phyloP scores from a whole-genome alignment of 495 filamentous ascomycete genomes.

The Hypoxylon cercidicola region DNA sequence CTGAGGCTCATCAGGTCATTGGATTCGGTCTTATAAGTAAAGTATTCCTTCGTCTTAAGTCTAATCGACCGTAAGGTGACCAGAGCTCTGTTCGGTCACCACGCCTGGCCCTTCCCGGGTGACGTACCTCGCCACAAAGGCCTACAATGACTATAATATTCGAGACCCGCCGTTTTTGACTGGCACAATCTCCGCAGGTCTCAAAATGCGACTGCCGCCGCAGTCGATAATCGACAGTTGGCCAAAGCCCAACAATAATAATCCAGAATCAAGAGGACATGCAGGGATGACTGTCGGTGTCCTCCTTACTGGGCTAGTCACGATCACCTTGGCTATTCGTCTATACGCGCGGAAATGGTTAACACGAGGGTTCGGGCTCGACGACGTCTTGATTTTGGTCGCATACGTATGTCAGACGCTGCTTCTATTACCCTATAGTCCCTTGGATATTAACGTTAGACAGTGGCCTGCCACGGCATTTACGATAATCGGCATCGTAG shows the following conservation, averaged over 20 bases:
- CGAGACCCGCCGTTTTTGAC: background rate
- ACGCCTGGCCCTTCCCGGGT: background rate
- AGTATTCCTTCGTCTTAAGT: background rate
- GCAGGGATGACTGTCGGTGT: conserved; percentile 56
- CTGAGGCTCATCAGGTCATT: background rate
- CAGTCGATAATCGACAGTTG: conserved; percentile 56
- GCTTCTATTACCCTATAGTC: background rate
- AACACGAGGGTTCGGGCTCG: conserved; percentile 56
- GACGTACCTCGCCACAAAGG: conserved; percentile 4
- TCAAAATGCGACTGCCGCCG: conserved; percentile 59
- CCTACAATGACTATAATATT: background rate
- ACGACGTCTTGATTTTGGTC: conserved; percentile 61
- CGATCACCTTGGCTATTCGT: conserved; percentile 56
- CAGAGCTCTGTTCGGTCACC: conserved; percentile 6
- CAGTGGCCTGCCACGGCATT: conserved; percentile 55
- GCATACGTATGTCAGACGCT: conserved; percentile 42
- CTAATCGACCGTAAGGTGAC: background rate
- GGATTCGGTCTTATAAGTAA: conserved; percentile 6
- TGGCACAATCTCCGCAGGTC: conserved; percentile 1
- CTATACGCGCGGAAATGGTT: conserved; percentile 61
- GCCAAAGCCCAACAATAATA: conserved; percentile 65
- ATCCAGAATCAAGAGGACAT: conserved; percentile 63
- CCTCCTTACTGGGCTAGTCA: conserved; percentile 51
- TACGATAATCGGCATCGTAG: conserved; percentile 55
- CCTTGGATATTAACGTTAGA: conserved; percentile 29